These are phyloP conservation scores for Ustulina deusta DNA, from an alignment of 2,329 filamentous ascomycete genomes.

Conservation along the genomic window DNA sequence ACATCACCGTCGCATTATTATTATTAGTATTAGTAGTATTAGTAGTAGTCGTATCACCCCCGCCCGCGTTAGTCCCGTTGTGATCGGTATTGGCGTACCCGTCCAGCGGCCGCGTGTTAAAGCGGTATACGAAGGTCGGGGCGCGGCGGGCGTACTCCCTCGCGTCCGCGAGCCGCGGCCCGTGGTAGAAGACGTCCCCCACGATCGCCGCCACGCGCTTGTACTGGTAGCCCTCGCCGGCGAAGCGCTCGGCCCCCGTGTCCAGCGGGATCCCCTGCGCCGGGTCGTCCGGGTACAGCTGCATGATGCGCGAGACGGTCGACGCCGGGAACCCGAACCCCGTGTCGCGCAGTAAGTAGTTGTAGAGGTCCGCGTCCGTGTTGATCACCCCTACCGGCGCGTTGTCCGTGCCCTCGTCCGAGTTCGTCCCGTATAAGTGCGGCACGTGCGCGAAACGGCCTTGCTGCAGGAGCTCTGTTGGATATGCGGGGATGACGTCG, in stretches of 20 bases:
- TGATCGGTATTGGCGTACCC: conserved; percentile 14
- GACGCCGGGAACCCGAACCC: conserved; percentile 45
- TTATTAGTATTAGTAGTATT: too few species aligned
- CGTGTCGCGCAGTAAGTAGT: conserved; percentile 38
- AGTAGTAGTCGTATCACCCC: too few species aligned
- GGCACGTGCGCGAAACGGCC: conserved; percentile 74
- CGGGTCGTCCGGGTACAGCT: conserved; percentile 64
- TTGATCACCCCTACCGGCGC: conserved; percentile 44
- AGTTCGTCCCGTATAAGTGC: conserved; percentile 72
- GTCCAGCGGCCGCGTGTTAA: conserved; percentile 61
- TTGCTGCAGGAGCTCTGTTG: conserved; percentile 64
- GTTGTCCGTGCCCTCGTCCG: conserved; percentile 68
- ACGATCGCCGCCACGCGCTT: conserved; percentile 66
- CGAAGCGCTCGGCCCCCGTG: conserved; percentile 52
- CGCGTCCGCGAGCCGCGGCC: conserved; percentile 64
- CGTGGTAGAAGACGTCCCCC: conserved; percentile 68
- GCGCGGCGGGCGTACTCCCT: conserved; percentile 53
- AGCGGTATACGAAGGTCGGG: conserved; percentile 70
- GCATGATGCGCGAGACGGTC: conserved; percentile 54
- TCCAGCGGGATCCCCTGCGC: conserved; percentile 61
- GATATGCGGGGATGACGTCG: conserved; percentile 65
- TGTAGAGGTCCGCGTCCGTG: conserved; percentile 44
- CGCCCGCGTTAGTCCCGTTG: conserved; percentile 35
- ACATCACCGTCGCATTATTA: conserved; percentile 27
- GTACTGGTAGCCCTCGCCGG: conserved; percentile 60